Base-by-base conservation (phyloP, 73 alveolate species). In the Tetrahymena malaccensis region DNA sequence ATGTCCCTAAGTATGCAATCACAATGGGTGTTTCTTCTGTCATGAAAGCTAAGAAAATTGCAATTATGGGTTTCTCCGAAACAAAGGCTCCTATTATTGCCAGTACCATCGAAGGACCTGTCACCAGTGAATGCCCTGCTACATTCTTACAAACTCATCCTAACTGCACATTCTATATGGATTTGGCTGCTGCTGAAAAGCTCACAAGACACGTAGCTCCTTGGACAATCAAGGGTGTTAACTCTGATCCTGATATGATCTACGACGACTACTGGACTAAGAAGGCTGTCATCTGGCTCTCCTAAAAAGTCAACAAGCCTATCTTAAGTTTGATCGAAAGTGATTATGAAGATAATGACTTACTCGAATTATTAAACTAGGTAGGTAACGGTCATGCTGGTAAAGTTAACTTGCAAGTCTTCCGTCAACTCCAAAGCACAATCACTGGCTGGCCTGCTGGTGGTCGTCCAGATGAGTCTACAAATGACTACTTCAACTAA, bases 21-120 rank as follows among this genome's bases (percentile, higher is more conserved):
- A 98, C 99, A 34, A 98, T 98, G 99, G 99, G 99, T 31, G 96
- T 98, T 40, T 96, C 95, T 94, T 97, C 98, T 37, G 97, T 98
- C 94, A 85, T 98, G 43, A 93, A 85, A 70, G 97, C 99, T 57
- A 97, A 97, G 21, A 95, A 94, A 31, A 97, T 98, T 43, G 93
- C 97, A 19, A 97, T 98, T 58, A 94, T 97, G 27, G 99, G 99
- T 43, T 97, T 94, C 94, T 97, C 98, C 17, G 96, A 95, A 40
- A 96, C 97, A 38, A 98, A 98, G 70, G 94, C 98, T 27, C 94
- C 96, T 93, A 98, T 98, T 34, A 96, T 97, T 89, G 94, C 97
- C 34, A 56, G 84, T 33, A 96, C 97, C 34, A 95, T 98, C 85
- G 97, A 97, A 83, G 99, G 99, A 27, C 83, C 58, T 9, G 96